Evolutionary conservation across 495 filamentous ascomycete genomes (phyloP).

Genomic region (Aspergillus carlsbadensis): DNA sequence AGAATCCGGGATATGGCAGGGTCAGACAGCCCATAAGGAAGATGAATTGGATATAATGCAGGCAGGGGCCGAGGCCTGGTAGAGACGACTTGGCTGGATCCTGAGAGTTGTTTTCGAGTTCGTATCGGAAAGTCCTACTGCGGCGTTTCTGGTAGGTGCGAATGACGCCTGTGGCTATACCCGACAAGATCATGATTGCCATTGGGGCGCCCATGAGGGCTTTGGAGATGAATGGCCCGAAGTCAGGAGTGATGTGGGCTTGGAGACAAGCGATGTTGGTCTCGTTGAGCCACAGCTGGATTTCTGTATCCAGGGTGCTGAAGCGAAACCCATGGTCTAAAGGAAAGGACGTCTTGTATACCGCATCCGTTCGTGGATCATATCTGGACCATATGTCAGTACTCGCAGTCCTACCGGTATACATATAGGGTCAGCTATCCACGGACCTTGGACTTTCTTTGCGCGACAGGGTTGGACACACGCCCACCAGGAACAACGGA

Average conservation of each 20-base stretch:
- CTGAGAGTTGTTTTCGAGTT: neutral
- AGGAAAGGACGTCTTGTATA: constrained; percentile 11
- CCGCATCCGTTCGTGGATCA: constrained; percentile 7
- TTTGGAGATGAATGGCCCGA: constrained; percentile 4
- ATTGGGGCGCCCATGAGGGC: constrained; percentile 9
- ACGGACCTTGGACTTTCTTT: neutral
- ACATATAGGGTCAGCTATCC: neutral
- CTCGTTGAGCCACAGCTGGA: constrained; percentile 13
- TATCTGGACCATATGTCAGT: neutral
- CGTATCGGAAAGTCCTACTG: constrained; percentile 17
- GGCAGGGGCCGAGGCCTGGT: constrained; percentile 11
- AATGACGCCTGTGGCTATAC: constrained; percentile 1
- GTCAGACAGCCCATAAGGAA: constrained; percentile 19
- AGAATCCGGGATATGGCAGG: constrained; percentile 18
- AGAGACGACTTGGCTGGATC: constrained; percentile 14
- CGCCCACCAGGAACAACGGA: neutral
- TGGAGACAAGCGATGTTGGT: constrained; percentile 9
- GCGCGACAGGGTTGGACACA: neutral
- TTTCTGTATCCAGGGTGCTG: constrained; percentile 13
- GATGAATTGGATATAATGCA: constrained; percentile 21
- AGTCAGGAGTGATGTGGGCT: constrained; percentile 15
- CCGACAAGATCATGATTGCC: constrained; percentile 13
- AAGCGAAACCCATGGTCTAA: constrained; percentile 9
- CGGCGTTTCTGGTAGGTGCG: constrained; percentile 1
- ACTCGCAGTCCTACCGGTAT: too few relatives aligned